Conservation (phyloP, 768 basidiomycete species). For the Clitopilus passeckerianus region DNA sequence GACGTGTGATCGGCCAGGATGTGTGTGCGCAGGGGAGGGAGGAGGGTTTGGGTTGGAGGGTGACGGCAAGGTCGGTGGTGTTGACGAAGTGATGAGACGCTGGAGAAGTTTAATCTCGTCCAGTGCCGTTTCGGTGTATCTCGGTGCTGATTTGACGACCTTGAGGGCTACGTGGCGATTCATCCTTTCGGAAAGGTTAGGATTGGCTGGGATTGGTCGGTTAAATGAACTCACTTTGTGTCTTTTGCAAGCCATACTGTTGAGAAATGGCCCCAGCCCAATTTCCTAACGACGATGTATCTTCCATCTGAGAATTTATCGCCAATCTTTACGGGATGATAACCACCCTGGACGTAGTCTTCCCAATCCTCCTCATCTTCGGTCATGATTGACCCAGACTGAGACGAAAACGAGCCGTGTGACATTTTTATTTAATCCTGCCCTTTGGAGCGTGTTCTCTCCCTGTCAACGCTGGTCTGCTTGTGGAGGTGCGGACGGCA, state of each 20-base stretch:
- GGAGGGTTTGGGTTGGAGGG: slow-evolving; percentile 45
- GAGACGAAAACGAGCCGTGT: slow-evolving; percentile 72
- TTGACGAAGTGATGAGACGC: slow-evolving; percentile 82
- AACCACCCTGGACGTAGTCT: slow-evolving; percentile 77
- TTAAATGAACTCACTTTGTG: slow-evolving; percentile 51
- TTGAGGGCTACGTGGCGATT: slow-evolving; percentile 98
- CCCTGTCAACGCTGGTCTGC: not conserved
- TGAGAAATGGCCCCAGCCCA: slow-evolving; percentile 94
- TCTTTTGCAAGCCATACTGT: slow-evolving; percentile 91
- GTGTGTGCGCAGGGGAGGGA: slow-evolving; percentile 58
- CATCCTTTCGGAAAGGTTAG: slow-evolving; percentile 48
- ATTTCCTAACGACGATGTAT: slow-evolving; percentile 89
- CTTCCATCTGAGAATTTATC: slow-evolving; percentile 84
- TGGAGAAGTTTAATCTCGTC: slow-evolving; percentile 99
- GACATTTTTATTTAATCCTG: slow-evolving; percentile 35
- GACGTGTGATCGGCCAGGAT: slow-evolving; percentile 90
- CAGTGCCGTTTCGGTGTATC: slow-evolving; percentile 97
- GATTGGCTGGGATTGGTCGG: slow-evolving; percentile 5
- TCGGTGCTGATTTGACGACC: slow-evolving; percentile 94
- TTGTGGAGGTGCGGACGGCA: not conserved
- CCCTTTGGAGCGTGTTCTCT: not conserved
- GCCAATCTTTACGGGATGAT: slow-evolving; percentile 93
- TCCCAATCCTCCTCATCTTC: slow-evolving; percentile 94
- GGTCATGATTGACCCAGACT: slow-evolving; percentile 74
- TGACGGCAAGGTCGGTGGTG: slow-evolving; percentile 46